A percentile compares a stretch with the other conserved stretches of the same genome.
These are phyloP conservation scores for Lasiosphaeria hispida DNA, from an alignment of 495 filamentous ascomycete species.

Conservation along the genomic window DNA sequence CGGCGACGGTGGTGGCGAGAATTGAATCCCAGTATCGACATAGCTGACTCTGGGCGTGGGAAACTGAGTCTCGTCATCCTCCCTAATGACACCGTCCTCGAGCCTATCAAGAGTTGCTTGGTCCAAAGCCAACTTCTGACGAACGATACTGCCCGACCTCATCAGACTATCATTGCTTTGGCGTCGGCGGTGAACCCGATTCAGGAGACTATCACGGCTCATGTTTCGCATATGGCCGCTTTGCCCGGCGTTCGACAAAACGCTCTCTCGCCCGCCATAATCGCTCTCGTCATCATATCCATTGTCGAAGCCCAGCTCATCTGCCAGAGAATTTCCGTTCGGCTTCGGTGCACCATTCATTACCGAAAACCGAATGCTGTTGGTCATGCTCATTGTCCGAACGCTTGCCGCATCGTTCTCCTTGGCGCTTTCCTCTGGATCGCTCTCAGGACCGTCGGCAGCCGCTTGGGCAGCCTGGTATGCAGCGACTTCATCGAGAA, in stretches of 20 bases:
- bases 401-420: slow-evolving; percentile 77
- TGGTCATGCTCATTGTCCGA: slow-evolving; percentile 72
- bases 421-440: slow-evolving; percentile 51
- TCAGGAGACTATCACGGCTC: slow-evolving; percentile 38
- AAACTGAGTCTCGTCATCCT: slow-evolving; percentile 43
- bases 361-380: slow-evolving; percentile 70
- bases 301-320: slow-evolving; percentile 84
- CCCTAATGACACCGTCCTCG: slow-evolving; percentile 47
- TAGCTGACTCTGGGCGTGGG: slow-evolving; percentile 43
- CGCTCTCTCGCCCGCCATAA: slow-evolving; percentile 54
- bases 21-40: slow-evolving; percentile 75
- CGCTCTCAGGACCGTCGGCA: slow-evolving; percentile 43
- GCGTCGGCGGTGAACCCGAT: slow-evolving; percentile 43
- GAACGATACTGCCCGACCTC: slow-evolving; percentile 47
- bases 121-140: slow-evolving; percentile 47
- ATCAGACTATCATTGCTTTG: slow-evolving; percentile 52
- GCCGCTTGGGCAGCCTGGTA: slow-evolving; percentile 60
- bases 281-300: slow-evolving; percentile 64
- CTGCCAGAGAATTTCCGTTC: slow-evolving; percentile 75
- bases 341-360: slow-evolving; percentile 54
- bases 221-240: slow-evolving; percentile 36
- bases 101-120: slow-evolving; percentile 48
- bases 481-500: slow-evolving; percentile 80
- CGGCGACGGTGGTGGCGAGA: slow-evolving; percentile 77
- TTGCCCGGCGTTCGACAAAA: slow-evolving; percentile 39